Evolutionary conservation across 305 asterid species (phyloP).

Genomic region (Galium porrigens): DNA sequence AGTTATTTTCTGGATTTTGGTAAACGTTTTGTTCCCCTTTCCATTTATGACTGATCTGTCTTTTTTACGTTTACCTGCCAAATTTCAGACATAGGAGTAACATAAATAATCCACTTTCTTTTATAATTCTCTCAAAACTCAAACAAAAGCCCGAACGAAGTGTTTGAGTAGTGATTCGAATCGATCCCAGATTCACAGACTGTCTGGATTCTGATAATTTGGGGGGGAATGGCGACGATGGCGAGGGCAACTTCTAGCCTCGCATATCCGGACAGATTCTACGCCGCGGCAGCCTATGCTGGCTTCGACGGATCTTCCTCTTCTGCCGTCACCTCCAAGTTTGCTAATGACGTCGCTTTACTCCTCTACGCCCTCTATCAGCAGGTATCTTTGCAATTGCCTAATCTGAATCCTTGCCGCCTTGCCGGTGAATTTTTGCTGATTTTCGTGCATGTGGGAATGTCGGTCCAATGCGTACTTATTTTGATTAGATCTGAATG

Average conservation of each 20-base stretch:
- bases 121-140: background rate
- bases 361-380: conserved; percentile 82
- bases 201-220: background rate
- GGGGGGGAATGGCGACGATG: conserved; percentile 26
- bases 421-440: background rate
- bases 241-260: conserved; percentile 65
- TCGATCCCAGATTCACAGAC: conserved; percentile 6
- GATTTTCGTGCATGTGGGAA: background rate
- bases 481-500: conserved; percentile 13
- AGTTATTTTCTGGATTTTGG: background rate
- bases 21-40: background rate
- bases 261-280: conserved; percentile 83
- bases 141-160: background rate
- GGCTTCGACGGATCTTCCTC: conserved; percentile 81
- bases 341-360: conserved; percentile 63
- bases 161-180: background rate
- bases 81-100: background rate
- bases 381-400: conserved; percentile 35
- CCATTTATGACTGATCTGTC: background rate
- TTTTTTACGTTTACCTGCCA: background rate
- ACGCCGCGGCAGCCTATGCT: conserved; percentile 78
- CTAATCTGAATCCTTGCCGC: conserved; percentile 5
- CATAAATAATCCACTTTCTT: too few relatives aligned
- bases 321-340: conserved; percentile 59
- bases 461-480: background rate